These are phyloP conservation scores for Suillus bovinus DNA, from an alignment of 768 basidiomycete species.

Conservation along the genomic window DNA sequence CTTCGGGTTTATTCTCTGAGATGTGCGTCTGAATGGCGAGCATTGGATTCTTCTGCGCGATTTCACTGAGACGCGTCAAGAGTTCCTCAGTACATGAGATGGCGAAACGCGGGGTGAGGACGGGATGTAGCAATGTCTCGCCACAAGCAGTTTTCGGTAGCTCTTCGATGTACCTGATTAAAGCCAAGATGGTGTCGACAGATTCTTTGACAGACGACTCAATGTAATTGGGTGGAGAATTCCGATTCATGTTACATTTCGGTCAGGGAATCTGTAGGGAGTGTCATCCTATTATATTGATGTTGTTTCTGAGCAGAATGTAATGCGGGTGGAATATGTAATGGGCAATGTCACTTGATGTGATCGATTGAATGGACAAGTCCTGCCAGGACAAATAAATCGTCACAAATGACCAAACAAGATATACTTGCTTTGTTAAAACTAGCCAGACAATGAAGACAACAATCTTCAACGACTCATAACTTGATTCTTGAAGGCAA, in stretches of 20 bases:
- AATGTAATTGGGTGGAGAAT: constrained; percentile 69
- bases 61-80: constrained; percentile 56
- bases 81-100: constrained; percentile 82
- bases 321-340: no score
- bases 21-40: constrained; percentile 93
- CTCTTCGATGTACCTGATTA: constrained; percentile 70
- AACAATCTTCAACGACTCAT: no score
- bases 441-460: no score
- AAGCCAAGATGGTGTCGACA: constrained; percentile 54
- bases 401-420: no score
- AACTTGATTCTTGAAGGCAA: no score
- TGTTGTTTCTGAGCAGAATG: no score
- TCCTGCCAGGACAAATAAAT: no score
- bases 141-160: constrained; percentile 40
- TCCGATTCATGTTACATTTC: constrained; percentile 51
- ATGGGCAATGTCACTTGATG: no score
- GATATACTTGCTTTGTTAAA: no score
- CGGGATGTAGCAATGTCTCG: constrained; percentile 77
- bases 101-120: constrained; percentile 95
- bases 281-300: no score
- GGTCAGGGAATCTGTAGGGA: no score
- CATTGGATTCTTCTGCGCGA: constrained; percentile 58
- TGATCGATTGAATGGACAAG: no score
- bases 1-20: constrained; percentile 78
- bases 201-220: constrained; percentile 64